A percentile compares a stretch with the other conserved stretches of the same genome.
These are phyloP conservation scores for Penicillium brasilianum DNA, from an alignment of 2,329 filamentous ascomycete genomes.

Conservation along the genomic window DNA sequence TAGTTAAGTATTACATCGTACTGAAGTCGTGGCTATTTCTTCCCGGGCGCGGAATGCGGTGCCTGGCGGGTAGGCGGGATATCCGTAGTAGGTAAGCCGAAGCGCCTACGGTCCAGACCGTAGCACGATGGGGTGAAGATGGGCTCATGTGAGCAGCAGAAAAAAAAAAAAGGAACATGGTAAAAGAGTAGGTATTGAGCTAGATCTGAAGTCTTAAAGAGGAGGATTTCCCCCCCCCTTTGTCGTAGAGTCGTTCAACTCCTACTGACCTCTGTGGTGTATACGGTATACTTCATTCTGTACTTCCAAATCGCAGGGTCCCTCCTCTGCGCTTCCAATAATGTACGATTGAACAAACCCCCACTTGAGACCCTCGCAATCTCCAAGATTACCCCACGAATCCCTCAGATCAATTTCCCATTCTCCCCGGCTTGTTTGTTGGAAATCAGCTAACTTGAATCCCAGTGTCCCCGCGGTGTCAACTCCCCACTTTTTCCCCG, in stretches of 20 bases:
- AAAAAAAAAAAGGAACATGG: slow-evolving; percentile 18
- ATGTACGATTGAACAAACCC: neutral
- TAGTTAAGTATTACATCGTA: neutral
- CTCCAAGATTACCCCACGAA: neutral
- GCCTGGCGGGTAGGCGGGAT: slow-evolving; percentile 32
- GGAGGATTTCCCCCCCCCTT: neutral
- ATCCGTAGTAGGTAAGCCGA: slow-evolving; percentile 41
- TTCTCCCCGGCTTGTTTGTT: neutral
- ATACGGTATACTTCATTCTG: neutral
- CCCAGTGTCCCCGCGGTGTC: slow-evolving; percentile 18
- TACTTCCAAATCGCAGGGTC: neutral
- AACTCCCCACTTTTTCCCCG: slow-evolving; percentile 41
- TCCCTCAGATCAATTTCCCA: neutral
- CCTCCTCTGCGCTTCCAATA: neutral
- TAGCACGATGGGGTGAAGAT: slow-evolving; percentile 1
- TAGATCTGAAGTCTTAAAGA: neutral
- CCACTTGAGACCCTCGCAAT: neutral
- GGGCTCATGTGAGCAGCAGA: slow-evolving; percentile 42
- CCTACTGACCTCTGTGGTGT: neutral
- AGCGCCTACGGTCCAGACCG: slow-evolving; percentile 31
- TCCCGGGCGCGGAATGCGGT: slow-evolving; percentile 16
- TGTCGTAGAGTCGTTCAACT: neutral
- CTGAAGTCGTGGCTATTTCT: neutral
- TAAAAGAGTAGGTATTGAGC: neutral
- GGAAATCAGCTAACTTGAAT: neutral